Conservation (phyloP, 2,329 filamentous ascomycete species). For the Colletotrichum ledebouriae region DNA sequence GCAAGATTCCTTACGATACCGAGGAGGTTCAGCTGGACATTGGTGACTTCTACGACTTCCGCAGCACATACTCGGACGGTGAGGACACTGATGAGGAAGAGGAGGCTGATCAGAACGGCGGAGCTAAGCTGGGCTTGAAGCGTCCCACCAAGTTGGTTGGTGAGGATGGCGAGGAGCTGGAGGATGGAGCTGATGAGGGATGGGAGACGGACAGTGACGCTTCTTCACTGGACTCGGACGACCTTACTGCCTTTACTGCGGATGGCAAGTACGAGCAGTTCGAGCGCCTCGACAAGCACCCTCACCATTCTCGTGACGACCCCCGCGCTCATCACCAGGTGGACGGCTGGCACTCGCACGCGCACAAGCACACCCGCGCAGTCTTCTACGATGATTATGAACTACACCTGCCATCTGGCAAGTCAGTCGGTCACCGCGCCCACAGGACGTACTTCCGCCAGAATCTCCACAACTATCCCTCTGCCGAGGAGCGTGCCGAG, state of each 20-base stretch:
- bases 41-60: constrained; percentile 97
- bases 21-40: constrained; percentile 94
- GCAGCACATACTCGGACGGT: constrained; percentile 91
- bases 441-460: constrained; percentile 91
- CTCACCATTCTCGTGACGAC: constrained; percentile 81
- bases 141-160: constrained; percentile 66
- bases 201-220: constrained; percentile 96
- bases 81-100: constrained; percentile 73
- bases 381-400: constrained; percentile 95
- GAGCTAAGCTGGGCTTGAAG: constrained; percentile 78
- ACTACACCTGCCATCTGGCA: constrained; percentile 90
- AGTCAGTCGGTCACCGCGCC: constrained; percentile 90
- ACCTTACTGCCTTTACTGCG: constrained; percentile 83
- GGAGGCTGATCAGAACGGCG: constrained; percentile 66
- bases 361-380: constrained; percentile 79
- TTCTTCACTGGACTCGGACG: constrained; percentile 89
- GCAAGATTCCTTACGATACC: constrained; percentile 92
- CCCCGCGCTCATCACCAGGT: constrained; percentile 79
- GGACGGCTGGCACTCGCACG: constrained; percentile 86
- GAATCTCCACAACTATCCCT: constrained; percentile 88
- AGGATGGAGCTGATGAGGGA: constrained; percentile 77
- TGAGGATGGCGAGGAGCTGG: constrained; percentile 62
- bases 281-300: constrained; percentile 78
- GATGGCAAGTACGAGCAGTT: constrained; percentile 79
- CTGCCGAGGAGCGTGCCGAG: constrained; percentile 79